Evolutionary conservation across 768 basidiomycete species (phyloP), one percentile per base, ranked within the genome.

Genomic region (Boletus rubescentipes): DNA sequence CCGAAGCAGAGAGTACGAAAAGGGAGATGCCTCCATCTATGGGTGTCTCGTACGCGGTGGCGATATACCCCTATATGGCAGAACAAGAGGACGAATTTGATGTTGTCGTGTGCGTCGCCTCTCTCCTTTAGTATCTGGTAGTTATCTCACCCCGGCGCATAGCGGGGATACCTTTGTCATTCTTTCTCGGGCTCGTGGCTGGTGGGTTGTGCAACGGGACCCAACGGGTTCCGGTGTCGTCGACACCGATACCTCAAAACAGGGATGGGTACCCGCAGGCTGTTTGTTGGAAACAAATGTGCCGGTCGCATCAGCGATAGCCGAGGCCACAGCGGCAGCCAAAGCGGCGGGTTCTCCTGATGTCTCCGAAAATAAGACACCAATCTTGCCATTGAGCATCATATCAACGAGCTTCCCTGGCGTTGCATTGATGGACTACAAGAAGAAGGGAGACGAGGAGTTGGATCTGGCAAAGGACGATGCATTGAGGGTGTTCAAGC

Each of bases 41-140:
- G 60, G 85, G 84, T 14, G 79, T 94, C 18, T 94, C 93, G 11
- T 99, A 97, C 65, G 95, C 96, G 2, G 92, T 99, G 32, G 93
- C 95, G 30, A 98, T 98, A 61, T 98, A 99, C 67, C 97, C 97
- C 41, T 98, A 99, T 70, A 89, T 95, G 84, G 94, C 96, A 7
- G 97, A 98, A 71, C 89, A 97, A 68, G 93, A 97, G 53, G 97
- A 98, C 68, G 97, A 99, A 69, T 98, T 98, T 68, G 93, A 98
- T 67, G 97, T 98, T 2, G 85, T 90, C 36, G 95, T 99, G 87
- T 97, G 71, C 73, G 90, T 80, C 10, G 53, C 18, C 49, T 44
- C 51, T 51, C 50, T 41, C 36, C 20, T 31, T 61, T 11, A 9
- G 30, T 4, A 37, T 23, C 16, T 43, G 5, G 29, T 21, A 4